Base-by-base conservation (phyloP, 2,329 filamentous ascomycete genomes). In the Fusarium torreyae region DNA sequence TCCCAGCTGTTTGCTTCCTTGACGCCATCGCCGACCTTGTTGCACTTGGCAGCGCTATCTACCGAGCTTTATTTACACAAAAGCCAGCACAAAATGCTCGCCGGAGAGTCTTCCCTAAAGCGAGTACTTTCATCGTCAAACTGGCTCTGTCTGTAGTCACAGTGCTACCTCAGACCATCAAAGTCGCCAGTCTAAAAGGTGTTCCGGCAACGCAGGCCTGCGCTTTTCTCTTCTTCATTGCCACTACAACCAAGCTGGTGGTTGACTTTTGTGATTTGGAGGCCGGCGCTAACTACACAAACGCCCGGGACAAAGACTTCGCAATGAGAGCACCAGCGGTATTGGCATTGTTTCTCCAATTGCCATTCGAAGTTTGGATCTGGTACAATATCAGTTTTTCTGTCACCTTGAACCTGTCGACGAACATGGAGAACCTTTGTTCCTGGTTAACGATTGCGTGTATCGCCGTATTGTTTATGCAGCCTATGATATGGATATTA, bases 191-290 rank as follows among this genome's bases (percentile, higher is more conserved):
- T 14, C 28, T 66, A 2, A 2, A 49, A 0, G 61, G 63, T 2
- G 61, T 66, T 2, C 53, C 61, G 3, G 42, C 38, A 1, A 66
- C 63, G 2, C 38, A 66, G 2, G 5, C 40, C 0, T 66, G 61
- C 13, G 63, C 61, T 1, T 61, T 49, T 2, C 2, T 36, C 0
- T 66, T 66, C 24, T 54, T 66, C 14, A 39, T 45, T 7, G 46
- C 43, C 14, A 33, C 22, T 1, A 8, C 34, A 6, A 66, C 63
- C 0, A 66, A 52, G 7, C 42, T 66, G 2, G 2, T 54, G 11
- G 31, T 66, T 4, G 56, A 64, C 2, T 10, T 60, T 1, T 60
- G 54, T 15, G 54, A 46, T 8, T 24, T 64, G 5, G 63, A 49
- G 14, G 17, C n/a, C 1, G 54, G 54, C 3, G 17, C 17, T 2